phyloP scores from a whole-genome alignment of 306 rosid species.

The Dryas alaskensis region DNA sequence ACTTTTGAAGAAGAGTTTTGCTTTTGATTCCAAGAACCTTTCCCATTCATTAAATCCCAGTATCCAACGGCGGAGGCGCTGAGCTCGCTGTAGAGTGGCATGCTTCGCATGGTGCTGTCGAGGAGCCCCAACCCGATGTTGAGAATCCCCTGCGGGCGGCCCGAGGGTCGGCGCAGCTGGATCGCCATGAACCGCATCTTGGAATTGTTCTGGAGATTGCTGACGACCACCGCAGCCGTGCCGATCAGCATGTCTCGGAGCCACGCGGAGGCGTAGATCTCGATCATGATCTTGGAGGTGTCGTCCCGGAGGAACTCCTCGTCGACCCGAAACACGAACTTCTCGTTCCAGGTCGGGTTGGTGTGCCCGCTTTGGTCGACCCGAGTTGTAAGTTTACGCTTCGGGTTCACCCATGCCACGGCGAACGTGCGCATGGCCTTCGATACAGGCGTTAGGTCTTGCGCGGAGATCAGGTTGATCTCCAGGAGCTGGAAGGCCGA shows the following conservation, averaged over 20 bases:
- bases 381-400: slow-evolving; percentile 51
- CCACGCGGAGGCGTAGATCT: slow-evolving; percentile 54
- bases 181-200: slow-evolving; percentile 50
- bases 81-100: slow-evolving; percentile 66
- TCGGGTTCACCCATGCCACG: slow-evolving; percentile 63
- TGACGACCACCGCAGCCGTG: slow-evolving; percentile 40
- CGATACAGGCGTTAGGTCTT: slow-evolving; percentile 45
- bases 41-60: slow-evolving; percentile 33
- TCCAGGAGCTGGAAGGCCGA: slow-evolving; percentile 49
- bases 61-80: slow-evolving; percentile 45
- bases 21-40: slow-evolving; percentile 4
- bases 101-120: slow-evolving; percentile 57
- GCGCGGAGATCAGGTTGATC: slow-evolving; percentile 64
- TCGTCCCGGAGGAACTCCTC: slow-evolving; percentile 38
- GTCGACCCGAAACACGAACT: slow-evolving; percentile 64
- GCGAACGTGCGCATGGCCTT: slow-evolving; percentile 57
- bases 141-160: slow-evolving; percentile 69
- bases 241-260: slow-evolving; percentile 55
- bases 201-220: slow-evolving; percentile 43
- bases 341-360: slow-evolving; percentile 78
- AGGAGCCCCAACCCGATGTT: slow-evolving; percentile 51
- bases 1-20: background rate
- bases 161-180: slow-evolving; percentile 72
- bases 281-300: slow-evolving; percentile 46
- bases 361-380: slow-evolving; percentile 50